These are phyloP conservation scores for Alternaria longipes DNA, from an alignment of 2,329 filamentous ascomycete genomes.

Conservation along the genomic window DNA sequence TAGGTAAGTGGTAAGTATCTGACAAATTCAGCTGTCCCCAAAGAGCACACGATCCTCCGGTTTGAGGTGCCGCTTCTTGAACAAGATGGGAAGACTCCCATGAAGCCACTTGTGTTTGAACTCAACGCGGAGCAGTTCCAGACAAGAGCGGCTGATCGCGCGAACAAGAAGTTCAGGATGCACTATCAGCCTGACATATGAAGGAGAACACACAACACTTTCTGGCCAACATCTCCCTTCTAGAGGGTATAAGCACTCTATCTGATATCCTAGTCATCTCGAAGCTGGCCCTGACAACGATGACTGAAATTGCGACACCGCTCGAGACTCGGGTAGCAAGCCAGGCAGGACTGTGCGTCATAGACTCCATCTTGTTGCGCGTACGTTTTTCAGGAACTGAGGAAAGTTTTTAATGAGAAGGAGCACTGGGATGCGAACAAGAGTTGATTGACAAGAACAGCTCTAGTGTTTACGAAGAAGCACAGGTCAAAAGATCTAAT, in stretches of 20 bases:
- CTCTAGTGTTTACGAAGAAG: not conserved
- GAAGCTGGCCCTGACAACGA: no score
- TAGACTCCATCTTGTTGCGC: not conserved
- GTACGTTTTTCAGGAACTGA: not conserved
- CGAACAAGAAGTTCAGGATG: slow-evolving; percentile 90
- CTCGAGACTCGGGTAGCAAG: no score
- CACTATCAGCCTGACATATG: slow-evolving; percentile 80
- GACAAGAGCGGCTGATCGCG: slow-evolving; percentile 81
- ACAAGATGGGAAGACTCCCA: slow-evolving; percentile 30
- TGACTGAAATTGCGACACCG: not conserved
- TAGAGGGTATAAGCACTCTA: not conserved
- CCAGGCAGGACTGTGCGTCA: no score
- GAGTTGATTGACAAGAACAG: not conserved
- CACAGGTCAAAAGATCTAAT: not conserved
- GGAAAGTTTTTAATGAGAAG: not conserved
- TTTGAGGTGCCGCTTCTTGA: slow-evolving; percentile 69
- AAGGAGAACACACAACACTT: slow-evolving; percentile 38
- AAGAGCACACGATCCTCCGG: slow-evolving; percentile 87
- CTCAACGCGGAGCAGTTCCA: slow-evolving; percentile 88
- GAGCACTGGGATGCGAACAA: not conserved
- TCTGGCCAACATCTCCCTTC: not conserved
- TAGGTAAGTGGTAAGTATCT: slow-evolving; percentile 26
- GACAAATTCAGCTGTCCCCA: slow-evolving; percentile 71
- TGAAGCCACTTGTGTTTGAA: slow-evolving; percentile 75
- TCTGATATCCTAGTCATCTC: not conserved